Conservation (phyloP, 176 grass and related monocot species). For the Aegilops tauschii region DNA sequence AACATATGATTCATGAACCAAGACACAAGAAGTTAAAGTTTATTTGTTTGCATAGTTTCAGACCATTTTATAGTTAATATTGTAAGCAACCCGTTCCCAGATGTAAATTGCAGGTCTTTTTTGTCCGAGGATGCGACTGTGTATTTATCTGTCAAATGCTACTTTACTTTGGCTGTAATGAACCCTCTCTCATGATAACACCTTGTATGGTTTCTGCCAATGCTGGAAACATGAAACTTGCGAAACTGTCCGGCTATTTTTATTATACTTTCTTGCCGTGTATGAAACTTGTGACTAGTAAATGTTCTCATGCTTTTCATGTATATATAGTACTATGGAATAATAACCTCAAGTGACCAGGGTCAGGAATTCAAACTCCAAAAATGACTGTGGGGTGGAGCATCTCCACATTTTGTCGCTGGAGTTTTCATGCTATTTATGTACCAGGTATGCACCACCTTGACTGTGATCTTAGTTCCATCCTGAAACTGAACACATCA, state of each 20-base stretch:
- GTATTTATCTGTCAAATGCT: constrained; percentile 4
- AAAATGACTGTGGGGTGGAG: not conserved
- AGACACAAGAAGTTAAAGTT: constrained; percentile 12
- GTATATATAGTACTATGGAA: not conserved
- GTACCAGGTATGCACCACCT: not conserved
- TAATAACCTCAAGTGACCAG: not conserved
- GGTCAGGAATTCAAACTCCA: constrained; percentile 10
- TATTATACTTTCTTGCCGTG: not conserved
- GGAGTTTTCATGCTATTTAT: not conserved
- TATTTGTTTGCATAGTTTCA: constrained; percentile 31
- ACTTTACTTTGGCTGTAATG: not conserved
- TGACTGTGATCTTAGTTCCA: constrained; percentile 19
- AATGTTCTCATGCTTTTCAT: not conserved
- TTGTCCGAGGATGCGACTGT: not conserved
- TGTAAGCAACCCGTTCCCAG: not conserved
- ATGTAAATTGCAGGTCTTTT: not conserved
- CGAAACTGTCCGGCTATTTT: not conserved
- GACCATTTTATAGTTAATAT: constrained; percentile 24
- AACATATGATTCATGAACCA: constrained; percentile 22
- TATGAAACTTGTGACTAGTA: constrained; percentile 24
- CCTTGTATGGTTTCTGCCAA: not conserved
- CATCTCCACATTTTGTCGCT: not conserved
- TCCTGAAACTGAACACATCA: not conserved
- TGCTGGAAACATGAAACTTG: not conserved
- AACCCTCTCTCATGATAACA: not conserved